These are phyloP conservation scores for Leucogyrophana mollusca DNA, from an alignment of 768 basidiomycete genomes.

Conservation along the genomic window DNA sequence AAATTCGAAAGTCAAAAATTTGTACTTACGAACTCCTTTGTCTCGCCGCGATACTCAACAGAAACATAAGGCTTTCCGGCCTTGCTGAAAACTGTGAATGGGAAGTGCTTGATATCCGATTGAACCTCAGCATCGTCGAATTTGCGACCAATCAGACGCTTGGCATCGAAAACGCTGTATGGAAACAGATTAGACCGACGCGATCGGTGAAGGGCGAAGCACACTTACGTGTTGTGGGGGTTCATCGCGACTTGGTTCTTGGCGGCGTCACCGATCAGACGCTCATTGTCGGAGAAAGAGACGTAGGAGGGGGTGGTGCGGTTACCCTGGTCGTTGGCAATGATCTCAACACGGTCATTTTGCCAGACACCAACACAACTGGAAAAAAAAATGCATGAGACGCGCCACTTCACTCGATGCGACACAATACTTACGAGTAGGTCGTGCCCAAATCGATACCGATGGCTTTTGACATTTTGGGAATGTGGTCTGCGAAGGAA, in stretches of 20 bases:
- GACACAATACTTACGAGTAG: constrained; percentile 65
- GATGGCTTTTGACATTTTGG: constrained; percentile 72
- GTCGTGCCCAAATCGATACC: constrained; percentile 93
- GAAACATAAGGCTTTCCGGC: constrained; percentile 85
- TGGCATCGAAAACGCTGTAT: constrained; percentile 91
- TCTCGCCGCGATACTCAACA: constrained; percentile 91
- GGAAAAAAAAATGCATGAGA: constrained; percentile 16
- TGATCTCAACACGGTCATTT: constrained; percentile 99
- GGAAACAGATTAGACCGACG: constrained; percentile 7
- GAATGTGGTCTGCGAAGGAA: constrained; percentile 9
- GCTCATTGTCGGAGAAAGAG: constrained; percentile 92
- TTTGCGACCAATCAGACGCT: constrained; percentile 96
- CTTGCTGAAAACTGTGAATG: constrained; percentile 88
- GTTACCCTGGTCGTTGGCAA: constrained; percentile 94
- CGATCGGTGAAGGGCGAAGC: not conserved
- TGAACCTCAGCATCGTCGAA: constrained; percentile 85
- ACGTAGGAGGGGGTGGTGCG: constrained; percentile 96
- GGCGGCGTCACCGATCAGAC: constrained; percentile 98
- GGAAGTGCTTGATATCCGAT: constrained; percentile 87
- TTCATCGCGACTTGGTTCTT: constrained; percentile 99
- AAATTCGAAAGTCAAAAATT: not conserved
- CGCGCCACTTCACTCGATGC: constrained; percentile 6
- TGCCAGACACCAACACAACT: constrained; percentile 99
- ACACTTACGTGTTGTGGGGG: constrained; percentile 79
- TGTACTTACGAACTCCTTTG: constrained; percentile 82